Conservation (phyloP, 768 basidiomycete species). For the Flagelloscypha sp. region DNA sequence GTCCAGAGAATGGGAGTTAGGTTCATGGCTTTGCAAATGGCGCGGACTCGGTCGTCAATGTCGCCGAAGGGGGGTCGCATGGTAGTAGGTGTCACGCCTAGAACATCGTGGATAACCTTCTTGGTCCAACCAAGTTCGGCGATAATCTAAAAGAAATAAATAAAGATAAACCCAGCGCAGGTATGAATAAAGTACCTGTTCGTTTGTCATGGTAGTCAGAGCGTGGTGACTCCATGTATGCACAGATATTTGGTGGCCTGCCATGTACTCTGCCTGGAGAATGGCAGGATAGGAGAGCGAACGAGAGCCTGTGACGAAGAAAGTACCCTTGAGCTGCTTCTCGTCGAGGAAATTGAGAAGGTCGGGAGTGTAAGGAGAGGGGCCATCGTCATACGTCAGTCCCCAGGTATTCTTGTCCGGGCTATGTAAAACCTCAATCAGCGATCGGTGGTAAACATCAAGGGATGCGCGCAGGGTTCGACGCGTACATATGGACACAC, state of each 20-base stretch:
- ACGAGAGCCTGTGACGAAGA: conserved; percentile 54
- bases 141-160: too few relatives aligned
- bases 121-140: conserved; percentile 56
- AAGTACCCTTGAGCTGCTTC: conserved; percentile 40
- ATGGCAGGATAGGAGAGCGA: conserved; percentile 39
- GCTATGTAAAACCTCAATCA: too few relatives aligned
- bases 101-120: conserved; percentile 48
- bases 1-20: conserved; percentile 53
- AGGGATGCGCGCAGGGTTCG: too few relatives aligned
- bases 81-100: conserved; percentile 37
- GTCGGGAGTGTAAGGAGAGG: conserved; percentile 43
- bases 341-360: conserved; percentile 42
- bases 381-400: conserved; percentile 43
- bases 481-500: too few relatives aligned
- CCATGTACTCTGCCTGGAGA: conserved; percentile 48
- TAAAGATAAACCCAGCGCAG: too few relatives aligned
- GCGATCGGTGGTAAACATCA: too few relatives aligned
- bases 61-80: conserved; percentile 49
- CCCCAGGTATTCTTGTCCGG: conserved; percentile 51
- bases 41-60: conserved; percentile 50
- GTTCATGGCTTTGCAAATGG: conserved; percentile 48
- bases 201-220: conserved; percentile 47
- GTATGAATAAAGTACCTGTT: too few relatives aligned
- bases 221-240: conserved; percentile 50
- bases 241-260: conserved; percentile 50